phyloP scores from a whole-genome alignment of 176 grass and related monocot genomes.

The Poa pratensis region DNA sequence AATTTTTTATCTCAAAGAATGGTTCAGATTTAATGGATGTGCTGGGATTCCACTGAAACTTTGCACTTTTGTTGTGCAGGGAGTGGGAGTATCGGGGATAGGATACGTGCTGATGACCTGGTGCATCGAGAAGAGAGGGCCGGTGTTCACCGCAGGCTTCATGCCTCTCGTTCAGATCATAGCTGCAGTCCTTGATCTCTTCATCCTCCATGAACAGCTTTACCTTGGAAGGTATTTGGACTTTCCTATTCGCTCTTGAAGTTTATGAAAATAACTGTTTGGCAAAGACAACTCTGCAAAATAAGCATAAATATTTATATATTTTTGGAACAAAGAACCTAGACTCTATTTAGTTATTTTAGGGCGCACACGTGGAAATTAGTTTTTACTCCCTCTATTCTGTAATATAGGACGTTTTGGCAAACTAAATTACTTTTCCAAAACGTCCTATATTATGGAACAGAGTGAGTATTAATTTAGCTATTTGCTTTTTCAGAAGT shows the following conservation, averaged over 20 bases:
- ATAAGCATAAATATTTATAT: not conserved
- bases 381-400: no score
- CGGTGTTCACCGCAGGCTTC: slow-evolving; percentile 72
- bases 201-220: slow-evolving; percentile 61
- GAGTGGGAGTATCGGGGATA: slow-evolving; percentile 59
- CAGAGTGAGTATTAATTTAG: not conserved
- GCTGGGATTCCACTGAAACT: slow-evolving; percentile 12
- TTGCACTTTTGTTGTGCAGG: slow-evolving; percentile 43
- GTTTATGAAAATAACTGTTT: not conserved
- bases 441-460: no score
- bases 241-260: no score
- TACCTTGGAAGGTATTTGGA: slow-evolving; percentile 58
- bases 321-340: not conserved
- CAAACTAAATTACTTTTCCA: no score
- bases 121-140: slow-evolving; percentile 72
- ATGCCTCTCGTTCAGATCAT: slow-evolving; percentile 74
- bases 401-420: no score
- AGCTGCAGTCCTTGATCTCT: slow-evolving; percentile 58
- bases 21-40: not conserved
- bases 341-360: no score
- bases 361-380: no score
- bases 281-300: not conserved
- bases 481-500: not conserved
- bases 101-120: slow-evolving; percentile 66
- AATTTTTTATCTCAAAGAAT: no score